Percentiles rank a stretch among this genome's conserved stretches.
Evolutionary conservation across 1,284 basidiomycete species (phyloP).

Genomic region (Porodaedalea pini): DNA sequence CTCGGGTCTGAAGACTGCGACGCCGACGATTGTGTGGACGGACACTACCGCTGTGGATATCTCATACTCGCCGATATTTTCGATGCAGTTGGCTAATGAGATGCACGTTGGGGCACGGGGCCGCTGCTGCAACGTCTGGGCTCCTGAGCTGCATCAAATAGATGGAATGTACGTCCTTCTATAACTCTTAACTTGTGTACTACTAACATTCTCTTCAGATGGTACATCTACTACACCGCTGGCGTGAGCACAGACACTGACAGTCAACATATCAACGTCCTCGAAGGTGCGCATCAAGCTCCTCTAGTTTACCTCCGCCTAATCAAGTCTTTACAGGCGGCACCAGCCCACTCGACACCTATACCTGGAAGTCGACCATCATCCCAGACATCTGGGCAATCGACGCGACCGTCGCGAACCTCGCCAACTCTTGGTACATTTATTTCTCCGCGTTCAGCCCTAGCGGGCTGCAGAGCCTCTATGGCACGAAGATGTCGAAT

Average conservation of each 20-base stretch:
- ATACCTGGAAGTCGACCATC: neutral
- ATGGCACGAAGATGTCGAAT: neutral
- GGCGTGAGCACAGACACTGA: neutral
- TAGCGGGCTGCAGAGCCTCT: neutral
- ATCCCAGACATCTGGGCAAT: neutral
- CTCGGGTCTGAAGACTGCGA: slow-evolving; percentile 35
- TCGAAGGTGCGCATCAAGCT: neutral
- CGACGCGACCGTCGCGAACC: neutral
- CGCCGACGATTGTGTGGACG: slow-evolving; percentile 35
- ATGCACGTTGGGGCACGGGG: no score
- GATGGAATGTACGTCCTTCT: neutral
- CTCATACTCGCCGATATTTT: no score
- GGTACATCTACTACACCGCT: neutral
- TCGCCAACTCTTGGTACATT: neutral
- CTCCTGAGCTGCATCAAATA: neutral
- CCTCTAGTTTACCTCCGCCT: neutral
- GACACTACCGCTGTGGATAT: slow-evolving; percentile 30
- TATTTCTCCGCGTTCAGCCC: neutral
- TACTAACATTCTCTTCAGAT: neutral
- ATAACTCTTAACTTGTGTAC: neutral
- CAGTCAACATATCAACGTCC: neutral
- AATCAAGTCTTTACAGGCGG: neutral
- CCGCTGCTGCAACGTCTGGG: slow-evolving; percentile 38
- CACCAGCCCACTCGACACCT: neutral
- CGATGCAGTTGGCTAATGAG: no score